phyloP scores from a whole-genome alignment of 108 stramenopile genomes.

The Cylindrotheca closterium region DNA sequence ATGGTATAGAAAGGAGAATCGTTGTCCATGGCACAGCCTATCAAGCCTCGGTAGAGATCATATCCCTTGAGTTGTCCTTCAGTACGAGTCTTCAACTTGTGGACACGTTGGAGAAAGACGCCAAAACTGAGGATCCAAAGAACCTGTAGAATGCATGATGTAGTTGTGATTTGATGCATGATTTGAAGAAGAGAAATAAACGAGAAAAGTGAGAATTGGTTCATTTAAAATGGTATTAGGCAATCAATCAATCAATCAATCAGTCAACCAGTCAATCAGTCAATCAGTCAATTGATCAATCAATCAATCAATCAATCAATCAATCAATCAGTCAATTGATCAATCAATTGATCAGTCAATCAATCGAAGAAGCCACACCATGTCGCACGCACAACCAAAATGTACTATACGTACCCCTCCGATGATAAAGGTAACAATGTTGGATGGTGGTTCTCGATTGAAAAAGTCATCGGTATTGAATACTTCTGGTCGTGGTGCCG shows the following conservation, averaged over 20 bases:
- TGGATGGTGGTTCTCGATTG: slow-evolving; percentile 18
- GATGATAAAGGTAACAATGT: slow-evolving; percentile 18
- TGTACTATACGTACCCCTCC: slow-evolving; percentile 19
- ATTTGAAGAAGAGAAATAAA: not conserved
- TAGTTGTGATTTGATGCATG: not conserved
- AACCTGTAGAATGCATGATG: slow-evolving; percentile 5
- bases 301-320: too few relatives aligned
- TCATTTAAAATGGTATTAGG: not conserved
- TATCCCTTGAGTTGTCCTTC: slow-evolving; percentile 4
- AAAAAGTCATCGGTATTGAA: slow-evolving; percentile 19
- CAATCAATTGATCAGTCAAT: too few relatives aligned
- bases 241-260: too few relatives aligned
- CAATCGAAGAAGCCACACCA: not conserved
- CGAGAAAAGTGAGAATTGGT: not conserved
- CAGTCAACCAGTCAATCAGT: too few relatives aligned
- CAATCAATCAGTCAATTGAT: too few relatives aligned
- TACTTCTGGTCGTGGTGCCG: not conserved
- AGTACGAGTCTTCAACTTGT: not conserved
- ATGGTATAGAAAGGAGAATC: slow-evolving; percentile 20
- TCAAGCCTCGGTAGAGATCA: slow-evolving; percentile 10
- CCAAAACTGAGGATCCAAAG: slow-evolving; percentile 1
- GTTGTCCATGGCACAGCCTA: slow-evolving; percentile 21
- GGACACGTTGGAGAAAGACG: slow-evolving; percentile 10
- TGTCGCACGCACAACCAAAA: not conserved
- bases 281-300: too few relatives aligned